These are phyloP conservation scores for Chrysosporium keratinophilum DNA, from an alignment of 2,329 filamentous ascomycete species.

Conservation along the genomic window DNA sequence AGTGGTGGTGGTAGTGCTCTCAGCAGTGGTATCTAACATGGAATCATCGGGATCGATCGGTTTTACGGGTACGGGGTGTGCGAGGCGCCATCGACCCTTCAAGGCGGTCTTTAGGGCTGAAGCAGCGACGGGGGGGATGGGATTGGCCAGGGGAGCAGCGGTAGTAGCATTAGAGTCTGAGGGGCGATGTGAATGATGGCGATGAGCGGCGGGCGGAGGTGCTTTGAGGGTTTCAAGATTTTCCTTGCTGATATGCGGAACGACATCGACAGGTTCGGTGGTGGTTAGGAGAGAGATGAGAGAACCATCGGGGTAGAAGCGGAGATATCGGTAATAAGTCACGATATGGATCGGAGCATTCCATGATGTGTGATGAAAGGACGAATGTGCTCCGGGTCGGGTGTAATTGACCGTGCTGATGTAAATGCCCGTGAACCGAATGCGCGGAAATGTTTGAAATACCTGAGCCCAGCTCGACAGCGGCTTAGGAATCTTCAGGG, in stretches of 20 bases:
- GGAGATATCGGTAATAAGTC: conserved; percentile 94
- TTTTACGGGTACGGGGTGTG: conserved; percentile 27
- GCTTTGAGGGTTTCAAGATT: conserved; percentile 42
- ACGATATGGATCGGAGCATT: conserved; percentile 75
- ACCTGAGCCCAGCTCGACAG: conserved; percentile 48
- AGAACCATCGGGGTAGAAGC: conserved; percentile 85
- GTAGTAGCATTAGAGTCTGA: conserved; percentile 31
- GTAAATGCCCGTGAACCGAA: conserved; percentile 92
- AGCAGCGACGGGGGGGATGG: conserved; percentile 32
- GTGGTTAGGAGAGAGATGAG: conserved; percentile 72
- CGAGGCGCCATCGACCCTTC: conserved; percentile 55
- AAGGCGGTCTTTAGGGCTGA: conserved; percentile 59
- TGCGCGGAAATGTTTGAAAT: conserved; percentile 70
- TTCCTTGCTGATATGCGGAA: conserved; percentile 68
- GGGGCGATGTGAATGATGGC: conserved; percentile 32
- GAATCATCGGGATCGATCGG: neutral
- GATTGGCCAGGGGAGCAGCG: conserved; percentile 19
- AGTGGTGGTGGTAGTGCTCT: conserved; percentile 21
- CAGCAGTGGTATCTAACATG: conserved; percentile 17
- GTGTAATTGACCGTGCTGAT: conserved; percentile 96
- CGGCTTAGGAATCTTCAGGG: conserved; percentile 33
- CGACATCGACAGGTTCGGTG: conserved; percentile 71
- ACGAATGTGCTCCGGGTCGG: conserved; percentile 63
- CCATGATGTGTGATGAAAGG: conserved; percentile 61
- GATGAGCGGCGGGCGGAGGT: conserved; percentile 22